Percentiles rank a stretch among this genome's conserved stretches.
Conservation (phyloP, 176 grass and related monocot genomes). For the Urochloa ruziziensis region DNA sequence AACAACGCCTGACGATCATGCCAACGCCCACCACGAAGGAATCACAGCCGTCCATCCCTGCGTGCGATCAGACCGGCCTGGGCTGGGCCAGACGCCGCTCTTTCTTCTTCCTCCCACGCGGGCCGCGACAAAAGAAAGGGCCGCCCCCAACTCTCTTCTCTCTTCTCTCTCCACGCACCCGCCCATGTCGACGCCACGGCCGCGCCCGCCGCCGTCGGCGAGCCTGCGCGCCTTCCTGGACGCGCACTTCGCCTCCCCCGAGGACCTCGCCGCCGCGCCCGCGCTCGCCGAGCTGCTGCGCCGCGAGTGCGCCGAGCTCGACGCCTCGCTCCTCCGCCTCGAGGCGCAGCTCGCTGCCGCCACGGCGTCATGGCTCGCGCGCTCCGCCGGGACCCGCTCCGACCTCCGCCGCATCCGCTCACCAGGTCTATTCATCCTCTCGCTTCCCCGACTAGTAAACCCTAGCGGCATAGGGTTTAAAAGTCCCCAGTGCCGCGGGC, state of each 20-base stretch:
- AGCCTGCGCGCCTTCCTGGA: conserved; percentile 45
- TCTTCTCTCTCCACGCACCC: neutral
- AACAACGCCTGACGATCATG: too few species aligned
- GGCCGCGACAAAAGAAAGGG: too few species aligned
- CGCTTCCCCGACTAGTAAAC: neutral
- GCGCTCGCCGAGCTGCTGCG: conserved; percentile 51
- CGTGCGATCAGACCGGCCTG: neutral
- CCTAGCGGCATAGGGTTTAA: conserved; percentile 15
- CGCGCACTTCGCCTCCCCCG: conserved; percentile 40
- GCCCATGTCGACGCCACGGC: neutral
- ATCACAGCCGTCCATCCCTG: too few species aligned
- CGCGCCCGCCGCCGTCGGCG: conserved; percentile 14
- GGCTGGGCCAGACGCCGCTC: neutral
- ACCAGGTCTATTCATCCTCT: conserved; percentile 23
- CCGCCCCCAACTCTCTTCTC: too few species aligned
- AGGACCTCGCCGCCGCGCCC: conserved; percentile 42
- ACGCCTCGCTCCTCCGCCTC: conserved; percentile 37
- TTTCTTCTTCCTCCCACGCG: neutral
- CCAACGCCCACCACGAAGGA: too few species aligned
- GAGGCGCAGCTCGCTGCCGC: conserved; percentile 38
- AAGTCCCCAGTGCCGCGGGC: neutral
- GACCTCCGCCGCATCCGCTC: conserved; percentile 23
- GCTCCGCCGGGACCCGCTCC: conserved; percentile 27
- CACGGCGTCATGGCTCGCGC: conserved; percentile 45
- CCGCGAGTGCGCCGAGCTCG: conserved; percentile 56